A percentile compares a stretch with the other conserved stretches of the same genome.
Conservation (phyloP, 495 filamentous ascomycete genomes). For the Penicillium taxi region DNA sequence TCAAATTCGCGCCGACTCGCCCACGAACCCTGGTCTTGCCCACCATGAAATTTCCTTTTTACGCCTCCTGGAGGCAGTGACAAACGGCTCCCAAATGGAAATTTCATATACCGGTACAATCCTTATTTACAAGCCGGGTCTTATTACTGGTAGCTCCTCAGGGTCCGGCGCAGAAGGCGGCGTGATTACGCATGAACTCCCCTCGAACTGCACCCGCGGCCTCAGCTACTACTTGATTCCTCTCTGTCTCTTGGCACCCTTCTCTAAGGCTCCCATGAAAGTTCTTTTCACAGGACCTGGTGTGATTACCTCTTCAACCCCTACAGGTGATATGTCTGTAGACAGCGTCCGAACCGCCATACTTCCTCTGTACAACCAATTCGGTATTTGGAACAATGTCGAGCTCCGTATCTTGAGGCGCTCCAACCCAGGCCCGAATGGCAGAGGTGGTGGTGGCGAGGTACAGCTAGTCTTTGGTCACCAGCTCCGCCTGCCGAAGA, state of each 20-base stretch:
- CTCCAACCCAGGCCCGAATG: conserved; percentile 64
- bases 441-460: conserved; percentile 76
- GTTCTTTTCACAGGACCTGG: conserved; percentile 83
- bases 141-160: conserved; percentile 72
- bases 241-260: conserved; percentile 84
- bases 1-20: conserved; percentile 79
- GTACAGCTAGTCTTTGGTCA: conserved; percentile 88
- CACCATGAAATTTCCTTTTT: conserved; percentile 93
- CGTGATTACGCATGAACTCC: conserved; percentile 69
- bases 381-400: conserved; percentile 80
- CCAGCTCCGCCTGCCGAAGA: conserved; percentile 88
- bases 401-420: conserved; percentile 77
- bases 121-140: conserved; percentile 79
- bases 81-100: conserved; percentile 90
- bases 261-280: conserved; percentile 80
- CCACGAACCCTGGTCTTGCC: conserved; percentile 77
- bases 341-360: conserved; percentile 92
- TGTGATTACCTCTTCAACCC: conserved; percentile 83
- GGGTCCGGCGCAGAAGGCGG: conserved; percentile 62
- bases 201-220: conserved; percentile 64
- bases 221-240: conserved; percentile 89
- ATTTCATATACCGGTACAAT: conserved; percentile 93
- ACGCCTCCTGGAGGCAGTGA: conserved; percentile 86
- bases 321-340: conserved; percentile 72
- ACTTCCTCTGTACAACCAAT: conserved; percentile 79